Conservation (phyloP, 2,329 filamentous ascomycete species). For the Epichloe sibirici region DNA sequence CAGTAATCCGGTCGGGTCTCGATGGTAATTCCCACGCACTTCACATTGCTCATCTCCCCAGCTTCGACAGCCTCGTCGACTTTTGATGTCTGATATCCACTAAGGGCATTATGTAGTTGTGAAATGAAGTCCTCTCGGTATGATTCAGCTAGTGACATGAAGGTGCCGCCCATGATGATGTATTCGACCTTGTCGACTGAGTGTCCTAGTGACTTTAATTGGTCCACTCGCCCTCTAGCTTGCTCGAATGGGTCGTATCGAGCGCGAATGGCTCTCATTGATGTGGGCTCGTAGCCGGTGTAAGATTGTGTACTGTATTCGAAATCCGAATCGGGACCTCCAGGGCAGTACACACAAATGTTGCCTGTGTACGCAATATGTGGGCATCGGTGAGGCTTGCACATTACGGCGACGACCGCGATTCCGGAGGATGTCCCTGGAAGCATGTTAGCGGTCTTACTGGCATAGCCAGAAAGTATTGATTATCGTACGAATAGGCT, state of each 20-base stretch:
- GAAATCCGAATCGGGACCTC: constrained; percentile 94
- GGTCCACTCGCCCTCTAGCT: constrained; percentile 86
- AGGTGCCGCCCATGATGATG: constrained; percentile 99
- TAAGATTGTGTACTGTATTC: constrained; percentile 99
- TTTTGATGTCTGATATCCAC: constrained; percentile 85
- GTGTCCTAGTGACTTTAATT: constrained; percentile 89
- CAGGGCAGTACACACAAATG: constrained; percentile 97
- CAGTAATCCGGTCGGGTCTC: constrained; percentile 97
- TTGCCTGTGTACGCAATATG: constrained; percentile 98
- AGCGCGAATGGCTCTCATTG: constrained; percentile 94
- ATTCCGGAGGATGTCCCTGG: constrained; percentile 91
- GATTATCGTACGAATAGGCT: constrained; percentile 66
- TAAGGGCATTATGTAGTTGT: constrained; percentile 91
- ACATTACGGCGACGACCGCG: constrained; percentile 98
- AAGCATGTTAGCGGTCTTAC: constrained; percentile 4
- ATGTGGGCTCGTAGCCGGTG: constrained; percentile 95
- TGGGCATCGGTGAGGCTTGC: constrained; percentile 93
- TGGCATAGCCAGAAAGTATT: no score
- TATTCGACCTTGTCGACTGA: constrained; percentile 99
- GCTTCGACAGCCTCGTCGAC: constrained; percentile 93
- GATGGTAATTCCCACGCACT: constrained; percentile 97
- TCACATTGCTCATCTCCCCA: constrained; percentile 91
- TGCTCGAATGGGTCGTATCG: constrained; percentile 98
- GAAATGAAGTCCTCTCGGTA: constrained; percentile 92
- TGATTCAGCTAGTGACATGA: constrained; percentile 86